Evolutionary conservation across 495 filamentous ascomycete genomes (phyloP).

Genomic region (Aspergillus coremiiformis): DNA sequence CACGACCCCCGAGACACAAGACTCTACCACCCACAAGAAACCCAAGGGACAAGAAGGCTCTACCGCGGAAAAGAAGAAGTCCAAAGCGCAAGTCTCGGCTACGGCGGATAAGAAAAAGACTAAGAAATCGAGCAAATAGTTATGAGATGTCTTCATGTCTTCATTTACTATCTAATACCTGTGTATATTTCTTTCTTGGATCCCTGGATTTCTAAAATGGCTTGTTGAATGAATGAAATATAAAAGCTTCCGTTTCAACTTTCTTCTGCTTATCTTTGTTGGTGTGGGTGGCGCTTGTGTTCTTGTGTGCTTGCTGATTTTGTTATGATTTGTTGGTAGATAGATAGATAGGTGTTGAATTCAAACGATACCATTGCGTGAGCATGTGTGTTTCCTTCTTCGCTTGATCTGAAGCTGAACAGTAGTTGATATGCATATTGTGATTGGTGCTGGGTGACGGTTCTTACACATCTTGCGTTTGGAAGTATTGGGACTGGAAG

Average conservation of each 20-base stretch:
- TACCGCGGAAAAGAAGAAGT: constrained; percentile 2
- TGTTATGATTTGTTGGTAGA: background rate
- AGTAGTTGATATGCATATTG: background rate
- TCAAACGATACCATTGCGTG: constrained; percentile 10
- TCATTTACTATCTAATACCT: constrained; percentile 1
- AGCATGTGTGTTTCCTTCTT: background rate
- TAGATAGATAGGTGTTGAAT: constrained; percentile 1
- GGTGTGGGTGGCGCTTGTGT: constrained; percentile 28
- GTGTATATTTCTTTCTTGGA: constrained; percentile 15
- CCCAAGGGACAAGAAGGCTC: background rate
- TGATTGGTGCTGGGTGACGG: too few relatives aligned
- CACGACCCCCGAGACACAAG: constrained; percentile 6
- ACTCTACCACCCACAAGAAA: constrained; percentile 5
- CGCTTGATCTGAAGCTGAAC: background rate
- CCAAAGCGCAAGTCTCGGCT: constrained; percentile 9
- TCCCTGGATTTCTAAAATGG: constrained; percentile 21
- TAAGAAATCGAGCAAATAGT: constrained; percentile 37
- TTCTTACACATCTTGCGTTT: background rate
- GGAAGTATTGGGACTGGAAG: background rate
- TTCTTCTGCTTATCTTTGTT: constrained; percentile 9
- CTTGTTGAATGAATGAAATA: constrained; percentile 11
- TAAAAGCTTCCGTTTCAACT: constrained; percentile 28
- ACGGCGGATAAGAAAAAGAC: constrained; percentile 12
- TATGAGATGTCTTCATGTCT: background rate
- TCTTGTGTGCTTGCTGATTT: constrained; percentile 16